Evolutionary conservation across 768 basidiomycete species (phyloP).

Genomic region (Mycena rosella): DNA sequence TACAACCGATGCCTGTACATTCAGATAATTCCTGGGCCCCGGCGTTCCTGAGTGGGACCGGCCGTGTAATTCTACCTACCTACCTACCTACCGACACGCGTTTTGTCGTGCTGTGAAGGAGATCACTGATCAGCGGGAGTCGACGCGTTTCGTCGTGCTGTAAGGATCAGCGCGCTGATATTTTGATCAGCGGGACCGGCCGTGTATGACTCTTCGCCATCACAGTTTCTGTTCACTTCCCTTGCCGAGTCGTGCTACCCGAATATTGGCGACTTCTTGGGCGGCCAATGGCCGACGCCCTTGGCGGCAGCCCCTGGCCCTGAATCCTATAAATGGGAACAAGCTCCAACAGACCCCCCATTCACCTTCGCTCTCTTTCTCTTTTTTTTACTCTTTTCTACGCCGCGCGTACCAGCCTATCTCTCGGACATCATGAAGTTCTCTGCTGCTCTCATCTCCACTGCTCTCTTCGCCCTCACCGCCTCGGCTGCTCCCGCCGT

Average conservation of each 20-base stretch:
- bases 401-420: conserved; percentile 25
- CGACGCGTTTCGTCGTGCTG: no score
- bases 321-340: conserved; percentile 17
- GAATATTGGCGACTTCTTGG: conserved; percentile 13
- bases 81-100: no score
- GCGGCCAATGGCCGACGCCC: conserved; percentile 6
- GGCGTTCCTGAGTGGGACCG: no score
- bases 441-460: conserved; percentile 19
- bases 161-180: no score
- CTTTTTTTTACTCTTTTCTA: conserved; percentile 22
- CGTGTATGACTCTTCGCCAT: not conserved
- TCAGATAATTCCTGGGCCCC: no score
- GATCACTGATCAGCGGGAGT: no score
- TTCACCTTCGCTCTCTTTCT: conserved; percentile 21
- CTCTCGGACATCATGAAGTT: conserved; percentile 21
- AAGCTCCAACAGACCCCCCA: conserved; percentile 17
- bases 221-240: conserved; percentile 10
- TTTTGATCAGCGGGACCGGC: no score
- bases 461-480: conserved; percentile 23
- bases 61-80: no score
- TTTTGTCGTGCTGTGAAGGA: not conserved
- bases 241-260: conserved; percentile 17
- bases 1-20: no score
- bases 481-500: conserved; percentile 26
- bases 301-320: no score